Evolutionary conservation across 352 stramenopile species (phyloP), one percentile per base, ranked within the genome.

Genomic region (Pythium graminicola): DNA sequence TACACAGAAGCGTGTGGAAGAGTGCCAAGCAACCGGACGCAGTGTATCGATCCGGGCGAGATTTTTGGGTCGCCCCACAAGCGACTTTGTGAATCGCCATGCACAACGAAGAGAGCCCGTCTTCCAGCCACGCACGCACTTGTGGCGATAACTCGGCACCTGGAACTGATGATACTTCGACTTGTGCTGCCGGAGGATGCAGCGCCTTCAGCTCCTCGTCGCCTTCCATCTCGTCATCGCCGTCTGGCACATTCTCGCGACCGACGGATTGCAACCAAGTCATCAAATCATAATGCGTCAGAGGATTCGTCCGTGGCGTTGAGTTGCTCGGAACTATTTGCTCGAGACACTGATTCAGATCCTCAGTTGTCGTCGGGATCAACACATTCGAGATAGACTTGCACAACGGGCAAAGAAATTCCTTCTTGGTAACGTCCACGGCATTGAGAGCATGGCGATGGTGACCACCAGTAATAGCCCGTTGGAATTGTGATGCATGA

Each of bases 311-410:
- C 5, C n/a, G 33, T 20, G 26, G 20, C 1, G 33, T 54, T 11
- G 31, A 16, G 8, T 36, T 22, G 2, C 16, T 33, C 4, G 32
- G 23, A 16, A n/a, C 39, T 14, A 32, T 24, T 10, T 53, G n/a
- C 1, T 17, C 55, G 8, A 81, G 60, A 20, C 70, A 60, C 20
- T 71, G 63, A 22, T 65, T 64, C 26, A 84, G 57, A 51, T 81
- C 67, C 14, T 85, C 75, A 4, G 69, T 83, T 28, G 70, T 79
- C 26, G 72, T 81, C 14, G 95, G 95, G 62, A 99, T 96, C 27
- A 98, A 58, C 41, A 98, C 93, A 53, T 99, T 99, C 0, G 89
- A 97, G n/a, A 98, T 93, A 43, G 95, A 93, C 56, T 99, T 98
- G 76, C 95, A 99, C 22, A 98, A 65, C 3, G 95, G 95, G 64